Evolutionary conservation across 2,329 filamentous ascomycete genomes (phyloP), one percentile per base, ranked within the genome.

Genomic region (Paecilomyces variotii): DNA sequence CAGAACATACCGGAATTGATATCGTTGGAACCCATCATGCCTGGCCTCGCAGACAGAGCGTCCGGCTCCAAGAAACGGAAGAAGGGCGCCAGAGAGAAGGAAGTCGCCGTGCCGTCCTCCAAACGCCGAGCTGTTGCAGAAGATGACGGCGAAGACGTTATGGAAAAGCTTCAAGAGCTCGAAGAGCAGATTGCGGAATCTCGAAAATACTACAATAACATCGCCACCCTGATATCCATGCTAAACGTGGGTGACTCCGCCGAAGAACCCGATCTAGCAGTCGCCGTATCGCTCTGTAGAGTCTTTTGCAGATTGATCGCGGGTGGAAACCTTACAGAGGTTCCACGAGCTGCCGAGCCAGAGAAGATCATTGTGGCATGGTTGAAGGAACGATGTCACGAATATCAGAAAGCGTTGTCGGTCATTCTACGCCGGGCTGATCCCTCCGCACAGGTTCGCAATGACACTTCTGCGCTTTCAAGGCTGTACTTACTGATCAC

Each of bases 161-260:
- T 87, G 70, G 80, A 83, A 58, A 82, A 85, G 62, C 89, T 96
- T 60, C 76, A 93, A 50, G 77, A 84, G 57, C 82, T 97, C 57
- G 92, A 97, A 76, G 81, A 84, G 62, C 87, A 89, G 59, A 91
- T 97, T 57, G 76, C 91, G 61, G 87, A 94, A 73, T 96, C 91
- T 55, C 89, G 86, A 69, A 90, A 91, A 73, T 84, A 96, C 75
- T 96, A 95, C 80, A 96, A 96, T 79, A 91, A 96, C 70, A 93
- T 97, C 68, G 82, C 85, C 6, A 84, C 82, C 10, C 77, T 97
- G 39, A 79, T 96, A 53, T 81, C 81, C 50, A 82, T 85, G 67
- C 75, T 85, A 39, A 71, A 82, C 67, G 78, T 76, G 35, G 76
- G 78, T 28, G 73, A 81, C 2, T 71, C 78, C 24, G 78, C 82